phyloP scores from a whole-genome alignment of 345 rosid genomes.

The Eucalyptus urophylla region DNA sequence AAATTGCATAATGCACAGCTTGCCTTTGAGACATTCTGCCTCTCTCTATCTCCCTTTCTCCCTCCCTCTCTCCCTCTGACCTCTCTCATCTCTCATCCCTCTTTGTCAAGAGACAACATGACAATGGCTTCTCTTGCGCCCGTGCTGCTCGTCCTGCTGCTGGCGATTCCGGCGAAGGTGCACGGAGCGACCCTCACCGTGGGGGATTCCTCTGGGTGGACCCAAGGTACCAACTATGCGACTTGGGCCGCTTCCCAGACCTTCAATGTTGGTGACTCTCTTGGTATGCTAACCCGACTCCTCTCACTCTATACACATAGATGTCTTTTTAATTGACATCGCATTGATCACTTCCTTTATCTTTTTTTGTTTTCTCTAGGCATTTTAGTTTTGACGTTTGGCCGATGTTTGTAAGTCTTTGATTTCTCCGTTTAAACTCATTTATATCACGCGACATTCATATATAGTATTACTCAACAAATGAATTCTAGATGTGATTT shows the following conservation, averaged over 20 bases:
- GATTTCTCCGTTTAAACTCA: background rate
- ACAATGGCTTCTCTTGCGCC: background rate
- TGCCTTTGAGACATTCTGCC: background rate
- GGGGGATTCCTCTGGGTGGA: slow-evolving; percentile 34
- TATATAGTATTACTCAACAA: background rate
- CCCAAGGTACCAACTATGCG: background rate
- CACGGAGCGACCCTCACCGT: slow-evolving; percentile 15
- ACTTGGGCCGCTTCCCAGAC: slow-evolving; percentile 24
- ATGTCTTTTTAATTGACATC: background rate
- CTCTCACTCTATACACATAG: background rate
- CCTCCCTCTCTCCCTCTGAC: background rate
- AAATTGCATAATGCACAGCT: background rate
- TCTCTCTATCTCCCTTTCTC: background rate
- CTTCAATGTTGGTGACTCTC: slow-evolving; percentile 27
- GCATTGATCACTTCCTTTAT: background rate
- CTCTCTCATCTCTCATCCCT: background rate
- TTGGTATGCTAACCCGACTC: background rate
- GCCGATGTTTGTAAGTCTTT: background rate
- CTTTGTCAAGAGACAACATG: background rate
- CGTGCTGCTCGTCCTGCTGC: slow-evolving; percentile 10
- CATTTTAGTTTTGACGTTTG: background rate
- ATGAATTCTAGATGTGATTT: background rate
- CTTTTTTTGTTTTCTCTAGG: background rate
- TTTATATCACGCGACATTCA: background rate
- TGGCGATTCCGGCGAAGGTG: slow-evolving; percentile 18